These are phyloP conservation scores for Neonothopanus nambi DNA, from an alignment of 1,284 basidiomycete species.

Conservation along the genomic window DNA sequence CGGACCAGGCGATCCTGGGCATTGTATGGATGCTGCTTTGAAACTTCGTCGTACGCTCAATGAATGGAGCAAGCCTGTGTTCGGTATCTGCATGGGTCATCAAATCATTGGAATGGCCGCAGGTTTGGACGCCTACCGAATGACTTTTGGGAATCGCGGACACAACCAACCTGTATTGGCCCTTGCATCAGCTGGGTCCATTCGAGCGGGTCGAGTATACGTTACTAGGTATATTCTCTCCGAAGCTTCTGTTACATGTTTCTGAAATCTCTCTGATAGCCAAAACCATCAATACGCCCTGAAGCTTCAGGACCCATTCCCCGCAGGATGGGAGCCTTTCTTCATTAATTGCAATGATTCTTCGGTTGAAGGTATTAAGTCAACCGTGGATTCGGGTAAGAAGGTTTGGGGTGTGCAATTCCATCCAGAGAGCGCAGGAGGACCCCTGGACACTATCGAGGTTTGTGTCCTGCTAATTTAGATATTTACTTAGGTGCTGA, in stretches of 20 bases:
- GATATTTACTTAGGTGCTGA: neutral
- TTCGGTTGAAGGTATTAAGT: slow-evolving; percentile 97
- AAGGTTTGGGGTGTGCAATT: slow-evolving; percentile 96
- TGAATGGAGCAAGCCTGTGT: slow-evolving; percentile 93
- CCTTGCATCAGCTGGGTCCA: slow-evolving; percentile 85
- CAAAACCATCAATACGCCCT: slow-evolving; percentile 98
- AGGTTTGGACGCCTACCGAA: slow-evolving; percentile 93
- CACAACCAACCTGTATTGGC: slow-evolving; percentile 99
- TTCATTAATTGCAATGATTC: slow-evolving; percentile 99
- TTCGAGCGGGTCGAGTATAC: slow-evolving; percentile 95
- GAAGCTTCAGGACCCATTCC: slow-evolving; percentile 90
- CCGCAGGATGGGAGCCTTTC: slow-evolving; percentile 93
- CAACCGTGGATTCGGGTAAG: slow-evolving; percentile 82
- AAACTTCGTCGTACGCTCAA: slow-evolving; percentile 79
- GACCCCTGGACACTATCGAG: slow-evolving; percentile 92
- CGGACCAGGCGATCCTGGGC: slow-evolving; percentile 92
- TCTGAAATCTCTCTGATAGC: slow-evolving; percentile 36
- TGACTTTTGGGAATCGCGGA: slow-evolving; percentile 98
- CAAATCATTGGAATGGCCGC: slow-evolving; percentile 97
- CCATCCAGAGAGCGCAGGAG: slow-evolving; percentile 93
- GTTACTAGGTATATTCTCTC: slow-evolving; percentile 77
- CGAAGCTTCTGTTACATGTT: neutral
- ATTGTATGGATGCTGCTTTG: slow-evolving; percentile 85
- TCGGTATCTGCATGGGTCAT: slow-evolving; percentile 99
- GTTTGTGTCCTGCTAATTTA: slow-evolving; percentile 38